phyloP scores from a whole-genome alignment of 129 eudicot species.

The Ambrosia trifida region DNA sequence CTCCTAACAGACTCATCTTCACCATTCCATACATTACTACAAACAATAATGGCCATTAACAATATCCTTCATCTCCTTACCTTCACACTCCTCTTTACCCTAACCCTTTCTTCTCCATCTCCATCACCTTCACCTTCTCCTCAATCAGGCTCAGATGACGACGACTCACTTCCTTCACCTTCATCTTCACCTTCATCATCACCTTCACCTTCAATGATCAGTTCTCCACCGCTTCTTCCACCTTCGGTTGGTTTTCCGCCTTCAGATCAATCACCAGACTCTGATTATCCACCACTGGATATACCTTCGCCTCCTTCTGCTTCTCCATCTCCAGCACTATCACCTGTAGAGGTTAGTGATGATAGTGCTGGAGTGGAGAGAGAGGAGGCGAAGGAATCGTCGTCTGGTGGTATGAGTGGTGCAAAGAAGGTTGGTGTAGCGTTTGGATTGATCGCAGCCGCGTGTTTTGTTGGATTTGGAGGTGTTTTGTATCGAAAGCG shows the following conservation, averaged over 20 bases:
- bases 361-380: not conserved
- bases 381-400: conserved; percentile 18
- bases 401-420: conserved; percentile 43
- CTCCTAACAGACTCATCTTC: conserved; percentile 6
- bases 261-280: conserved; percentile 19
- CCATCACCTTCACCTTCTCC: conserved; percentile 41
- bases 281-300: conserved; percentile 21
- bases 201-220: conserved; percentile 4
- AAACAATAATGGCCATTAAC: conserved; percentile 39
- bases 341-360: conserved; percentile 24
- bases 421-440: conserved; percentile 65
- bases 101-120: conserved; percentile 26
- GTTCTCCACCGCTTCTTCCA: conserved; percentile 16
- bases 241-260: conserved; percentile 11
- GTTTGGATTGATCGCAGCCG: conserved; percentile 50
- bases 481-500: conserved; percentile 55
- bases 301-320: conserved; percentile 7
- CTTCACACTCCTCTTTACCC: conserved; percentile 21
- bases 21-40: not conserved
- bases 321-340: conserved; percentile 19
- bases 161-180: conserved; percentile 13
- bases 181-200: conserved; percentile 8
- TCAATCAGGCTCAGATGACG: conserved; percentile 16
- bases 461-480: conserved; percentile 42
- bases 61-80: conserved; percentile 14